Evolutionary conservation across 331 rosid species (phyloP), one percentile per base, ranked within the genome.

Genomic region (Telfairia occidentalis): DNA sequence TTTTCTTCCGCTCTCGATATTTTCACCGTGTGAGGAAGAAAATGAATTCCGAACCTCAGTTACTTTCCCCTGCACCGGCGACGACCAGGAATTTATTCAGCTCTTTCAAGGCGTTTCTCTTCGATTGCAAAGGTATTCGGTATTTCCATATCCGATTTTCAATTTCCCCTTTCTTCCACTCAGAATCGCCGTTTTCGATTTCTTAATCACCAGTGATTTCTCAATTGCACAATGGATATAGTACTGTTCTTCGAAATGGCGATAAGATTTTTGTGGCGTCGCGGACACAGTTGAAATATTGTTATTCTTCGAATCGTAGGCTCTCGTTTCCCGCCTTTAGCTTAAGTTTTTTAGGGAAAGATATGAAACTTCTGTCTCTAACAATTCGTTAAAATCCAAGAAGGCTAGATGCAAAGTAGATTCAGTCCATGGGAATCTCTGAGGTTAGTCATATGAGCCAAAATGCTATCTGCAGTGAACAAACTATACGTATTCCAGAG

Each of bases 191-290:
- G 5, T 45, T 55, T 45, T 19, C 55, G n/a, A 11, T 40, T 60
- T 64, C 71, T 50, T 67, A 12, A 6, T 12, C 11, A 9, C 15
- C 9, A 3, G 15, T n/a, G 53, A 55, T 58, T 35, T 55, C 49
- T 60, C 54, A 9, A 60, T 59, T 60, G 35, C 45, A 12, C 10
- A 66, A n/a, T 59, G 24, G 28, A 29, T 34, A 15, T 35, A 35
- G 46, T 73, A 71, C 96, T 81, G 96, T 94, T 40, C 86, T 90
- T 75, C 86, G 96, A 95, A 94, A 91, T 77, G 98, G 92, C 16
- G 86, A 94, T 58, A 30, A 72, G 58, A 91, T 91, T n/a, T 88
- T 94, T 69, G 87, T 64, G 92, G 90, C 43, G 92, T 84, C 63
- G 63, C 86, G 7, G 40, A 83, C 76, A 85, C 96, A 26, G 86